phyloP scores from a whole-genome alignment of 148 eudicot species.

The Camellia sinensis region DNA sequence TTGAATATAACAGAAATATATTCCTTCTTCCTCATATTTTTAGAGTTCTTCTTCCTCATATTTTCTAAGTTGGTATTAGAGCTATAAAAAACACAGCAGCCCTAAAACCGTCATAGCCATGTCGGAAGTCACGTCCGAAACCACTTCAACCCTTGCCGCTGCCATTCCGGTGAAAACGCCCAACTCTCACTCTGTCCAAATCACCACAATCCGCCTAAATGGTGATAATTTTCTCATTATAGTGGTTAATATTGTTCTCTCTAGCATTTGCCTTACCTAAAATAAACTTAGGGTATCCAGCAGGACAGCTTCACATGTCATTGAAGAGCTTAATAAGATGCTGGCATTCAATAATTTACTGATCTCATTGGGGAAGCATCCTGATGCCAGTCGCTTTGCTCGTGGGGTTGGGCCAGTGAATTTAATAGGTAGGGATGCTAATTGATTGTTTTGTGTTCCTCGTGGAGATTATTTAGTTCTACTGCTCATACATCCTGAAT shows the following conservation, averaged over 20 bases:
- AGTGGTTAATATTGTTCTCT: neutral
- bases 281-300: constrained; percentile 21
- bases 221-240: no score
- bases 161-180: no score
- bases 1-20: no score
- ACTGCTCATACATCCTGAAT: neutral
- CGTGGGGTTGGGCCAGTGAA: constrained; percentile 78
- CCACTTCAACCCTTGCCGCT: no score
- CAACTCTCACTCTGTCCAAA: no score
- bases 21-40: no score
- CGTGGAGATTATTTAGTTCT: constrained; percentile 10
- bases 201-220: no score
- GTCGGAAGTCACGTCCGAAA: no score
- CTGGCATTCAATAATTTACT: constrained; percentile 59
- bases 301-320: constrained; percentile 56
- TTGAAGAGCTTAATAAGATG: constrained; percentile 77
- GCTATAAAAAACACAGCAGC: no score
- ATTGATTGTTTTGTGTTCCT: constrained; percentile 13
- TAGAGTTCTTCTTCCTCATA: no score
- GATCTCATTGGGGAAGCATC: constrained; percentile 61
- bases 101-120: no score
- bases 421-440: constrained; percentile 52
- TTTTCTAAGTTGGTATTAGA: no score
- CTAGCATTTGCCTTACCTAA: neutral
- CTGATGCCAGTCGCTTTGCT: constrained; percentile 78